Evolutionary conservation across 768 basidiomycete species (phyloP).

Genomic region (Pleurotus citrinopileatus): DNA sequence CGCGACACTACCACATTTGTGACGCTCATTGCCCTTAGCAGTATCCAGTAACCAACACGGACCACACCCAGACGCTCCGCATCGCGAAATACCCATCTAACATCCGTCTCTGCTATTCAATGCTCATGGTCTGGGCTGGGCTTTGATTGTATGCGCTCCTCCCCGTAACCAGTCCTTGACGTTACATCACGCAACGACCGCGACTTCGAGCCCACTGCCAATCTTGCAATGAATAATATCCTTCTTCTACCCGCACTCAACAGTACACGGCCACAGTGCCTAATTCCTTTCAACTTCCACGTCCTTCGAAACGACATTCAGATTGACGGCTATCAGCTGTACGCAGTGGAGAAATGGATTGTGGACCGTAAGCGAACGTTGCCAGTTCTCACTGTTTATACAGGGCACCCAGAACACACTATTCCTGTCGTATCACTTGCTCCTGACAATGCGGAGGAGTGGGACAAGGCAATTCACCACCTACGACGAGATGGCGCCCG

Average conservation of each 20-base stretch:
- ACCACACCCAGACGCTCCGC: no score
- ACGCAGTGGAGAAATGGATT: slow-evolving; percentile 87
- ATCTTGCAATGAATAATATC: slow-evolving; percentile 16
- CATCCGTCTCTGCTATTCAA: no score
- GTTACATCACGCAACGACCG: slow-evolving; percentile 7
- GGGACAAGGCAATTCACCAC: slow-evolving; percentile 58
- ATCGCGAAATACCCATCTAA: no score
- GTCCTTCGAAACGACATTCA: slow-evolving; percentile 45
- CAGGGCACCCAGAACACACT: slow-evolving; percentile 72
- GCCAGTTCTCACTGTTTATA: slow-evolving; percentile 69
- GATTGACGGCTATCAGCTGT: slow-evolving; percentile 71
- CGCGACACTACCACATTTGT: no score
- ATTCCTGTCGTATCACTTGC: slow-evolving; percentile 40
- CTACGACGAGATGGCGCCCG: slow-evolving; percentile 70
- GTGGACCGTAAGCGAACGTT: slow-evolving; percentile 61
- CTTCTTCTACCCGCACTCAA: slow-evolving; percentile 2
- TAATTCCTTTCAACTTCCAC: slow-evolving; percentile 42
- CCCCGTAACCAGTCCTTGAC: no score
- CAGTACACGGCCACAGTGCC: neutral
- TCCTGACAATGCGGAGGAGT: slow-evolving; percentile 45
- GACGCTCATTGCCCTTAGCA: no score
- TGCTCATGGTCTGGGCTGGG: no score
- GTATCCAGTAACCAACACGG: no score
- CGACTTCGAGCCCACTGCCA: slow-evolving; percentile 21
- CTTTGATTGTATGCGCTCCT: no score